Base-by-base conservation (phyloP, 2,329 filamentous ascomycete species). In the Verticillium nubilum region DNA sequence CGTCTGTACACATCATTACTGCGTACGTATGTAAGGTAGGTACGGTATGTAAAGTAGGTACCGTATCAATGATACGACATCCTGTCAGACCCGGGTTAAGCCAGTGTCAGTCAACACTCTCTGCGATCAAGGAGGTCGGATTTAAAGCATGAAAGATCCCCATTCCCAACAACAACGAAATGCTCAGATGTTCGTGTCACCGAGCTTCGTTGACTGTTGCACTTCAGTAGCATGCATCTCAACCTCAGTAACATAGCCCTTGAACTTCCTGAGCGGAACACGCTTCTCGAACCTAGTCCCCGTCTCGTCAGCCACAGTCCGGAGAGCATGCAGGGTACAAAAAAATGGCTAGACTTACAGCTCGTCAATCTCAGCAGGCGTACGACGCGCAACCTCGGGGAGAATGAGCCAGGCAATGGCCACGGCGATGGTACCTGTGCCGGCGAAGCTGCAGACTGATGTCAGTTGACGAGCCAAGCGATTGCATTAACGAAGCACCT, bases 321-420 rank as follows among this genome's bases (percentile, higher is more conserved):
- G n/a, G 0, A 25, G 3, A 47, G n/a, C 2, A 13, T 19, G n/a
- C 2, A 23, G 7, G 19, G 19, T 23, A 9, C 17, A 19, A 6
- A 1, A 19, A 19, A n/a, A n/a, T n/a, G n/a, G 10, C 9, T 33
- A 5, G n/a, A 70, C 74, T 66, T 65, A 73, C 73, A 74, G 62
- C 57, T 75, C 73, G 52, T 75, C 73, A 59, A 75, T 74, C 58
- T 74, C 72, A 28, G 67, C 72, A 0, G 73, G 71, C 0, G 73
- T 74, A 19, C 72, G 63, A 6, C 69, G 67, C 4, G 72, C 62
- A 2, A 74, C 66, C 57, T 75, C 73, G 6, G 73, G 73, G 10
- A 75, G 67, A 27, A 75, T 69, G 58, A 74, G 70, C 72, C 72
- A 75, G 3, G 70, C 68, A 55, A 74, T 67, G 1, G 70, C 58